A percentile compares a stretch with the other conserved stretches of the same genome.
These are phyloP conservation scores for Pichia kudriavzevii DNA, from an alignment of 1,139 yeast species.

Conservation along the genomic window DNA sequence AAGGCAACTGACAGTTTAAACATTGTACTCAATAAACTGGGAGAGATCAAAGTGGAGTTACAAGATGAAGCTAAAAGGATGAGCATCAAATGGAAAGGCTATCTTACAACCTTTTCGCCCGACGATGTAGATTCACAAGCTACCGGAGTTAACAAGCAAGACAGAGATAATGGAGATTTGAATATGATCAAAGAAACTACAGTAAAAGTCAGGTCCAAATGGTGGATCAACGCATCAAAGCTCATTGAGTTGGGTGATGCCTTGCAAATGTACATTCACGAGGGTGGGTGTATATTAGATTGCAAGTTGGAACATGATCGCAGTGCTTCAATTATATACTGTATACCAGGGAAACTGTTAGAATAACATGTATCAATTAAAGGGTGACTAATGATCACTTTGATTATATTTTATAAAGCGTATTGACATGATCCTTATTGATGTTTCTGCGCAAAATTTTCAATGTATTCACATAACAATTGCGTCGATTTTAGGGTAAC, in stretches of 20 bases:
- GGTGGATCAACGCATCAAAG: slow-evolving; percentile 52
- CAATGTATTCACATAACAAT: slow-evolving; percentile 49
- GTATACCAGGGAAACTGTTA: slow-evolving; percentile 22
- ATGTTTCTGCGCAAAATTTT: slow-evolving; percentile 50
- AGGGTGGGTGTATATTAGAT: slow-evolving; percentile 48
- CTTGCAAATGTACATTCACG: slow-evolving; percentile 43
- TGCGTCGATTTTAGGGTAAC: slow-evolving; percentile 60
- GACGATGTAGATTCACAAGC: slow-evolving; percentile 8
- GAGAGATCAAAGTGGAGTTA: slow-evolving; percentile 40
- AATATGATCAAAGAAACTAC: slow-evolving; percentile 29
- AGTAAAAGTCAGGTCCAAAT: slow-evolving; percentile 40
- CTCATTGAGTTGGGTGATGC: slow-evolving; percentile 48
- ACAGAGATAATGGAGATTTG: slow-evolving; percentile 10
- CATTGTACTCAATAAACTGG: slow-evolving; percentile 28
- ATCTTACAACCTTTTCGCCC: slow-evolving; percentile 20
- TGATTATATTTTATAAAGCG: too few species aligned
- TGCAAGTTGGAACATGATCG: slow-evolving; percentile 51
- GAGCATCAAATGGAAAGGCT: slow-evolving; percentile 51
- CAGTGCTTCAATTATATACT: slow-evolving; percentile 49
- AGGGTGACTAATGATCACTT: too few species aligned
- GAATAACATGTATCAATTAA: slow-evolving; percentile 2
- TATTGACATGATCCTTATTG: slow-evolving; percentile 18
- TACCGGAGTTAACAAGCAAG: neutral
- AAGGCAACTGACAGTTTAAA: slow-evolving; percentile 32
- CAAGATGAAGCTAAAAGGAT: slow-evolving; percentile 50